These are phyloP conservation scores for Trametes hirsuta DNA, from an alignment of 1,284 basidiomycete genomes.

Conservation along the genomic window DNA sequence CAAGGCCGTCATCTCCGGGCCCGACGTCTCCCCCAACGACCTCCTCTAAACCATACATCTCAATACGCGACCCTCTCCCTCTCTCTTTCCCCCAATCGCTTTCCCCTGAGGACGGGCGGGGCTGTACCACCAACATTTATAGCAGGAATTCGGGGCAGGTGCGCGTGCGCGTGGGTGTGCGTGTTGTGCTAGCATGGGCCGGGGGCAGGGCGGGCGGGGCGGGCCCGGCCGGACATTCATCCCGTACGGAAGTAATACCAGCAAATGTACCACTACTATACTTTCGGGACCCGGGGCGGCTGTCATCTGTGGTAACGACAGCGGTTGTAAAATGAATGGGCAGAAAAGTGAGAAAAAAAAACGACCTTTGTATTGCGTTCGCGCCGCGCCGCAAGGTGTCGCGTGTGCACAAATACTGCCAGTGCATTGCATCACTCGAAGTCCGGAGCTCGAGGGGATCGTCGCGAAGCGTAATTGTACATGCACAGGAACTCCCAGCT, in stretches of 20 bases:
- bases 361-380: no score
- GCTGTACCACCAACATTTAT: no score
- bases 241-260: conserved; percentile 9
- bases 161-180: no score
- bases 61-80: neutral
- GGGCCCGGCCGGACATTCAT: neutral
- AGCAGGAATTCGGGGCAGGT: no score
- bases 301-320: conserved; percentile 17
- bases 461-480: no score
- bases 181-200: neutral
- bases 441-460: no score
- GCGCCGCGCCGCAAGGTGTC: no score
- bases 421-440: neutral
- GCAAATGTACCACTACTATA: conserved; percentile 13
- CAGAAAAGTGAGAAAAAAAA: no score
- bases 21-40: conserved; percentile 49
- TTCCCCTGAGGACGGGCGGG: no score
- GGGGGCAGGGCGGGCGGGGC: neutral
- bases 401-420: no score
- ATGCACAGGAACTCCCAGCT: no score
- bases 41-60: conserved; percentile 3
- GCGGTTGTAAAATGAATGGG: conserved; percentile 3
- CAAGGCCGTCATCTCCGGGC: conserved; percentile 79
- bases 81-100: no score
- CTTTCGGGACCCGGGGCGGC: conserved; percentile 5